Conservation (phyloP, 495 filamentous ascomycete species). For the Hypoxylon subgilvum region DNA sequence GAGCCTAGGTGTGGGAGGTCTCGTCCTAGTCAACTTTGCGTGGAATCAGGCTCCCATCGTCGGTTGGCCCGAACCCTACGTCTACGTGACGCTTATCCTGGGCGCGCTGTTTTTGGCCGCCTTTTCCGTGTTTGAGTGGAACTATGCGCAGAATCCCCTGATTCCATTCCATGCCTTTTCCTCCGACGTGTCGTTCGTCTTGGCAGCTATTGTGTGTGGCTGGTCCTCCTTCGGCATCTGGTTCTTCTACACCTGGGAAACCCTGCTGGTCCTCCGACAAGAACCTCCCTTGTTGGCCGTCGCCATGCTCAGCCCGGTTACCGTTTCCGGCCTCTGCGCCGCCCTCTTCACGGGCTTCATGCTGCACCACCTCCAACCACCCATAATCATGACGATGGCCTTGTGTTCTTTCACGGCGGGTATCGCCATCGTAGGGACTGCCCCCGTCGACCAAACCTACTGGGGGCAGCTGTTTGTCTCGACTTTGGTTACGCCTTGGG, state of each 20-base stretch:
- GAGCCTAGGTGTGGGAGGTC: constrained; percentile 57
- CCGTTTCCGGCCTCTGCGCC: constrained; percentile 56
- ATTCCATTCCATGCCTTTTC: constrained; percentile 60
- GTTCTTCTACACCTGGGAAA: constrained; percentile 63
- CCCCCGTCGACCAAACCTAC: constrained; percentile 56
- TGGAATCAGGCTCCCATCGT: constrained; percentile 67
- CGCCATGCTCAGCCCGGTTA: constrained; percentile 54
- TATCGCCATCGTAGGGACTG: constrained; percentile 52
- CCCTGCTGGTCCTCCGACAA: constrained; percentile 56
- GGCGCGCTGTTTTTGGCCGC: constrained; percentile 55
- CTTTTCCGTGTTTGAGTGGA: constrained; percentile 60
- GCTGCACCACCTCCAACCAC: constrained; percentile 47
- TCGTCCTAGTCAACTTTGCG: constrained; percentile 65
- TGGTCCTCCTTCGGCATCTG: constrained; percentile 69
- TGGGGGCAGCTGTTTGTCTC: constrained; percentile 54
- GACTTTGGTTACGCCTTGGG: constrained; percentile 56
- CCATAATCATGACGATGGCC: constrained; percentile 57
- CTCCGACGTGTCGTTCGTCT: constrained; percentile 58
- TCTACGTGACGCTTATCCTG: constrained; percentile 61
- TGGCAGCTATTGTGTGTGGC: constrained; percentile 61
- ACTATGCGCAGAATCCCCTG: constrained; percentile 54
- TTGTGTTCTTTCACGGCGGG: constrained; percentile 57
- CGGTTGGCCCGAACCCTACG: constrained; percentile 63
- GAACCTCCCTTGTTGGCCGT: constrained; percentile 51
- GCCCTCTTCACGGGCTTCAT: constrained; percentile 57